Evolutionary conservation across 768 basidiomycete genomes (phyloP), one percentile per base, ranked within the genome.

Genomic region (Boletus subcaerulescens): DNA sequence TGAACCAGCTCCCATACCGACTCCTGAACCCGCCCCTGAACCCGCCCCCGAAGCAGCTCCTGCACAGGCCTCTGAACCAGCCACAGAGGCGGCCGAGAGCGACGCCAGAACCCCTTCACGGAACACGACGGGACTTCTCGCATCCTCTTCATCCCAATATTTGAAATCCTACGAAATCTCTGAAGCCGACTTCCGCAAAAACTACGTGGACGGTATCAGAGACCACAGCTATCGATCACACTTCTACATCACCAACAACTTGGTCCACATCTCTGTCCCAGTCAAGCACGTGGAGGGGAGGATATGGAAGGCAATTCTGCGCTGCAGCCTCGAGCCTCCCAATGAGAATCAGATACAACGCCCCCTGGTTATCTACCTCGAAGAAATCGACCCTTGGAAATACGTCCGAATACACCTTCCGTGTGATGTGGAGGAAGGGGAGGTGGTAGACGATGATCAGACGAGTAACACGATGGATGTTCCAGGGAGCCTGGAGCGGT

Each of bases 331-430:
- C 9, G 56, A 64, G 2, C 57, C 55, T 40, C 61, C 61, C 0
- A 48, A 24, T 2, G 46, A 20, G 3, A 49, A 52, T 11, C 33
- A 52, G 18, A 20, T 36, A 4, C 65, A 66, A 15, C 54, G 61
- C 15, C 65, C 65, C 11, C 61, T 67, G 5, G 44, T 57, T 3
- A 61, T 68, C 48, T 67, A 68, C 49, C 64, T 67, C 9, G 36
- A 63, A 42, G 45, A 48, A n/a, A 50, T 52, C 15, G 31, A 52
- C 3, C 54, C 50, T 5, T 48, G 13, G 51, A 63, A 58, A 31
- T 66, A 50, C 26, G 2, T 47, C 13, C 59, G 66, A 13, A 45
- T 48, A 3, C 66, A 68, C 44, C 45, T 55, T 14, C 20, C 22
- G 5, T 55, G 41, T 8, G n/a, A 31, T 0, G 33, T 50, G 14